Evolutionary conservation across 371 early-diverging fungal genomes (phyloP), one percentile per base, ranked within the genome.

Genomic region (Dichotomocladium elegans): DNA sequence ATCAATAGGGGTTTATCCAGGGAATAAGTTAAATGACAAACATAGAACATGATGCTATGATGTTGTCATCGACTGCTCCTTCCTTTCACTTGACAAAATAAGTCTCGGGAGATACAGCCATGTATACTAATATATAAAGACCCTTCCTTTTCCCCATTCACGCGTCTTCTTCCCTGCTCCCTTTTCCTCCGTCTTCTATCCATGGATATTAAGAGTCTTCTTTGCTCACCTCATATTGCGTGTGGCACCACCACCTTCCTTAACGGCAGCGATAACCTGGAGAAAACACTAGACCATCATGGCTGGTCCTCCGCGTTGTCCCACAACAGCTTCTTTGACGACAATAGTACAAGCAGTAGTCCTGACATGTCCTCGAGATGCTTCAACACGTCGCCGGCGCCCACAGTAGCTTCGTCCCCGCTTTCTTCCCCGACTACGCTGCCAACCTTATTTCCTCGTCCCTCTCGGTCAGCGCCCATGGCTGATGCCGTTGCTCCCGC

Each of bases 161-260:
- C 19, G 8, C 28, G 6, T 30, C 22, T 6, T 3, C 14, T 55
- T 47, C 26, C 29, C 25, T 41, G 27, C 26, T 47, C 34, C 2
- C 27, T 42, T 40, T 27, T 31, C 24, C 44, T 35, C 24, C 17
- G 33, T 40, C 35, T 34, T 28, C 37, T 19, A 28, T 21, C 25
- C 25, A 70, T 70, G 71, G 71, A 70, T 51, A 57, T 70, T 33
- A 60, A 66, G 49, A 63, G 64, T 35, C 57, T 70, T 22, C 66
- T 70, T 44, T 66, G 66, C 46, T 57, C 42, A 27, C 33, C 25
- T 31, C 42, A 53, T 41, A 3, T 25, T 41, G 31, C 27, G 27
- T 29, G 17, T 40, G 12, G 35, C 30, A 37, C 28, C 17, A 37
- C 19, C 37, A 41, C 14, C 29, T 42, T 15, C 33, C 26, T 5